These are phyloP conservation scores for Solanum phureja DNA, from an alignment of 257 asterid genomes.

Conservation along the genomic window DNA sequence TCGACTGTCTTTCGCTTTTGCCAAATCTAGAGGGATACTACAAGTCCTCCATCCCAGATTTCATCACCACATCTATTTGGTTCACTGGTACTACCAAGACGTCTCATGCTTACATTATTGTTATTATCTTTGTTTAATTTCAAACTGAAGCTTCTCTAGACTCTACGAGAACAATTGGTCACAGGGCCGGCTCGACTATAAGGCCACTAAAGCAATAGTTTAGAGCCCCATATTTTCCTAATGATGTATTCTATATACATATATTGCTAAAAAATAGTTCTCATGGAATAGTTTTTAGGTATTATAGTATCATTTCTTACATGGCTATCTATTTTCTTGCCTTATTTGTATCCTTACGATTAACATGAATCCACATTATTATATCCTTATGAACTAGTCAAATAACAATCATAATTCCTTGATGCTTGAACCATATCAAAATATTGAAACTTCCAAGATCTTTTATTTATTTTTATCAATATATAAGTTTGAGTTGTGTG, in stretches of 20 bases:
- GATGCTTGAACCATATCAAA: not conserved
- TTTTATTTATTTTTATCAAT: no score
- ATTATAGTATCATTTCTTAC: not conserved
- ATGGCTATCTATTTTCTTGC: not conserved
- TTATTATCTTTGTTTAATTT: not conserved
- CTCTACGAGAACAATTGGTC: not conserved
- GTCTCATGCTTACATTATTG: not conserved
- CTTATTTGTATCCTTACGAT: no score
- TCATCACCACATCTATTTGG: not conserved
- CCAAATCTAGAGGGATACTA: not conserved
- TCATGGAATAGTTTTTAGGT: not conserved
- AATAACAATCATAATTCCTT: not conserved
- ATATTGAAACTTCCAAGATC: not conserved
- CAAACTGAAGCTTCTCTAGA: not conserved
- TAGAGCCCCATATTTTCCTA: not conserved
- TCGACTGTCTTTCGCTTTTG: not conserved
- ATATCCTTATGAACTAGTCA: not conserved
- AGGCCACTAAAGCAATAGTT: not conserved
- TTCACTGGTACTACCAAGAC: no score
- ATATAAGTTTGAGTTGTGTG: not conserved
- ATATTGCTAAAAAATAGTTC: no score
- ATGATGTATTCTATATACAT: not conserved
- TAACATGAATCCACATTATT: not conserved
- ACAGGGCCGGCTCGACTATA: not conserved
- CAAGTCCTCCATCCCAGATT: no score